Base-by-base conservation (phyloP, 139 green algal genomes). In the Volvox africanus region DNA sequence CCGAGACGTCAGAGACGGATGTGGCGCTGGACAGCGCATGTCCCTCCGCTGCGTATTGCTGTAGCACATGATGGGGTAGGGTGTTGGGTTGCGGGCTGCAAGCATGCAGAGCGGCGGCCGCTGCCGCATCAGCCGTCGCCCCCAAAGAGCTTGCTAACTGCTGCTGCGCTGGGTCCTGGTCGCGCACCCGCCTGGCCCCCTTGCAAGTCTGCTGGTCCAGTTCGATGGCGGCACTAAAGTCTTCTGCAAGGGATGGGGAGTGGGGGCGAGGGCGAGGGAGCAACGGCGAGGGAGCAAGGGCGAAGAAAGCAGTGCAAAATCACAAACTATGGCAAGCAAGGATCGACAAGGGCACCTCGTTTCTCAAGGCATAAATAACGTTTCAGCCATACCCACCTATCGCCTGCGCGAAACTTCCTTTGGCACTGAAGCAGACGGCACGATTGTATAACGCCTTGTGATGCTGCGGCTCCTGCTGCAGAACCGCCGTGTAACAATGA, bases 381-480 rank as follows among this genome's bases (percentile, higher is more conserved):
- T 55, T 55, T 55, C 44, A 12, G 65, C 2, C 81, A 16, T 1
- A 35, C 82, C 17, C 77, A 97, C 96, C 95, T 61, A 97, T 97
- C 17, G 96, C 96, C 35, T 92, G 88, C 1, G 92, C 89, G 73
- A 97, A 96, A 16, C 96, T 89, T 5, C 94, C 96, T 80, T 95
- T 94, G 1, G 95, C 88, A 88, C 97, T 98, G 37, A 93, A 90
- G 94, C 96, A 98, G 16, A 94, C 95, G 0, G 89, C 96, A 18
- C 96, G 92, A 2, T 94, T 93, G 88, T 98, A 98, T 1, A 94
- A 87, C 24, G 96, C 97, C 77, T 98, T 98, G 67, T 95, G 91
- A 83, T 98, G 94, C 44, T 93, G 91, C 1, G 96, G 95, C 32
- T 98, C 94, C 37, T 97, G 82, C 5, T 91, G 50, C 16, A 98